phyloP scores from a whole-genome alignment of 768 basidiomycete species.

The Cytidiella melzeri region DNA sequence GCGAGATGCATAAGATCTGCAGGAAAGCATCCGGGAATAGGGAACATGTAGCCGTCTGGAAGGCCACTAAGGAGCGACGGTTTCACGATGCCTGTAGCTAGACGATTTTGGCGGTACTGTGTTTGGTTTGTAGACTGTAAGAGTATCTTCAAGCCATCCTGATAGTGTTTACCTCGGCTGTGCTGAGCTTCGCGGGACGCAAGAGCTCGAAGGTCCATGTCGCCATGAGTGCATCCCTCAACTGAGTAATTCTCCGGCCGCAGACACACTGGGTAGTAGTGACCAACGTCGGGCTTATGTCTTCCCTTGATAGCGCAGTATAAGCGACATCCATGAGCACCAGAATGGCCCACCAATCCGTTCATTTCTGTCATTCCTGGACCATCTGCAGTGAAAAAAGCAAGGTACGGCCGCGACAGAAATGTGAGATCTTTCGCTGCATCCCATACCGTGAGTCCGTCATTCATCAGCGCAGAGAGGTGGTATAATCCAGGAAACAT shows the following conservation, averaged over 20 bases:
- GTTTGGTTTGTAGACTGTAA: slow-evolving; percentile 1
- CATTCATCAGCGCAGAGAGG: slow-evolving; percentile 9
- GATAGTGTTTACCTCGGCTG: too few species aligned
- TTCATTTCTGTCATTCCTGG: slow-evolving; percentile 20
- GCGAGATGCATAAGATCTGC: slow-evolving; percentile 36
- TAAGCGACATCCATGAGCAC: slow-evolving; percentile 29
- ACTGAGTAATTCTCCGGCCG: slow-evolving; percentile 22
- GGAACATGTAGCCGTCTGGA: slow-evolving; percentile 11
- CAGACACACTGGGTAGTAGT: slow-evolving; percentile 30
- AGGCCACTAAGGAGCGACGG: slow-evolving; percentile 31
- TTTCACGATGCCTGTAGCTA: slow-evolving; percentile 30
- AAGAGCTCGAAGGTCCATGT: too few species aligned
- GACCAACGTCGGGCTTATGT: slow-evolving; percentile 17
- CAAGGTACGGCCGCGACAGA: background rate
- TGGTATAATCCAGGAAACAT: slow-evolving; percentile 26
- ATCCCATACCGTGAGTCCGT: slow-evolving; percentile 1
- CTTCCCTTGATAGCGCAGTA: slow-evolving; percentile 28
- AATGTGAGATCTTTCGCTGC: background rate
- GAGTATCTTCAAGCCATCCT: too few species aligned
- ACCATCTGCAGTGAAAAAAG: slow-evolving; percentile 3
- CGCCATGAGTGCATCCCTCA: slow-evolving; percentile 22
- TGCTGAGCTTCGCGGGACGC: too few species aligned
- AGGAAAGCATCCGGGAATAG: slow-evolving; percentile 26
- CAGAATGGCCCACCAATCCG: slow-evolving; percentile 30
- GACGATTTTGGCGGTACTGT: slow-evolving; percentile 23